phyloP scores from a whole-genome alignment of 495 filamentous ascomycete genomes.

The Geoglossum glabrum region DNA sequence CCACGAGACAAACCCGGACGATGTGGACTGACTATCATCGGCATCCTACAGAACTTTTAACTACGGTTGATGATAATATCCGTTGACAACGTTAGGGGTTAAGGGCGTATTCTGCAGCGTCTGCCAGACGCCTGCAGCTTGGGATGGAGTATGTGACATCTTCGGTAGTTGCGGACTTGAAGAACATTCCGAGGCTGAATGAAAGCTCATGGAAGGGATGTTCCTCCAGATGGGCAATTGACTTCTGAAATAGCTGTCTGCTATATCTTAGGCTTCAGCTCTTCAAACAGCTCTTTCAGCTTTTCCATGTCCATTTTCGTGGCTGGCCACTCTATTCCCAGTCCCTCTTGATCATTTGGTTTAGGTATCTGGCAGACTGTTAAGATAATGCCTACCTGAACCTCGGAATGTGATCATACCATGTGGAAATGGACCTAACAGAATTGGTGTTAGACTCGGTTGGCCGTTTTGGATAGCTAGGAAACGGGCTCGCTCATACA shows the following conservation, averaged over 20 bases:
- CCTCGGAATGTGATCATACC: slow-evolving; percentile 27
- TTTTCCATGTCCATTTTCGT: slow-evolving; percentile 51
- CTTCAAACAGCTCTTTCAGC: slow-evolving; percentile 59
- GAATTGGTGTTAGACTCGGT: neutral
- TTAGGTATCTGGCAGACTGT: slow-evolving; percentile 58
- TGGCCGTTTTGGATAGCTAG: neutral
- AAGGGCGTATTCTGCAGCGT: neutral
- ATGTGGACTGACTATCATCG: slow-evolving; percentile 3
- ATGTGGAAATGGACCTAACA: slow-evolving; percentile 78
- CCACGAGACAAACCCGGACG: slow-evolving; percentile 9
- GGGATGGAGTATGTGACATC: neutral
- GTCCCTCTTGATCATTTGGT: slow-evolving; percentile 64
- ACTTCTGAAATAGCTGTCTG: neutral
- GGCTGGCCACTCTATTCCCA: slow-evolving; percentile 59
- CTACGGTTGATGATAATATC: neutral
- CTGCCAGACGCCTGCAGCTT: neutral
- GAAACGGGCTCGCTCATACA: slow-evolving; percentile 29
- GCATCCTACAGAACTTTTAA: neutral
- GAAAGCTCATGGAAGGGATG: neutral
- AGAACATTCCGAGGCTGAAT: neutral
- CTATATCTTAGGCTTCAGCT: slow-evolving; percentile 81
- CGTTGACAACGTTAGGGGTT: neutral
- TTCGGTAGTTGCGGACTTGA: neutral
- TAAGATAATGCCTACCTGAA: neutral
- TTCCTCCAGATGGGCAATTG: neutral